phyloP scores from a whole-genome alignment of 2,329 filamentous ascomycete species.

The Exophiala sp. region DNA sequence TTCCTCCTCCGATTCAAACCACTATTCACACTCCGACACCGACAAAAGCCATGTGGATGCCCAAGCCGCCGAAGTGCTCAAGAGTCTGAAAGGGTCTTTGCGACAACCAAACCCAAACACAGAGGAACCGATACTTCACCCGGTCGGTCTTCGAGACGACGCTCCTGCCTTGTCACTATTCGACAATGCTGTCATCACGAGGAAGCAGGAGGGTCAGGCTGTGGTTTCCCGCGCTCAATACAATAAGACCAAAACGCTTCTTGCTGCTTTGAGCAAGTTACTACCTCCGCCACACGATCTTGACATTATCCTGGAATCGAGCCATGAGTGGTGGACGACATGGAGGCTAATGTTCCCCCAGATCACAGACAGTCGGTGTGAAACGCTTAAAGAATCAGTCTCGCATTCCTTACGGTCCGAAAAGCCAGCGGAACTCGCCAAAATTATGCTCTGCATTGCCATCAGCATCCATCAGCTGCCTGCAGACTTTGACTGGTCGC shows the following conservation, averaged over 20 bases:
- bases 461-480: constrained; percentile 42
- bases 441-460: constrained; percentile 41
- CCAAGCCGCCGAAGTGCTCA: constrained; percentile 29
- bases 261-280: constrained; percentile 32
- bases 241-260: constrained; percentile 28
- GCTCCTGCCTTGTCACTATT: constrained; percentile 37
- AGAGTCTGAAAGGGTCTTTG: constrained; percentile 27
- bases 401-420: constrained; percentile 35
- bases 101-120: constrained; percentile 8
- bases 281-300: constrained; percentile 34
- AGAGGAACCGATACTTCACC: constrained; percentile 24
- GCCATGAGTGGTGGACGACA: constrained; percentile 31
- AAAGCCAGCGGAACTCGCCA: constrained; percentile 37
- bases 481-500: constrained; percentile 35
- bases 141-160: constrained; percentile 31
- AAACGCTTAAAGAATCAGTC: constrained; percentile 35
- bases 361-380: constrained; percentile 28
- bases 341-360: constrained; percentile 36
- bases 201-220: constrained; percentile 31
- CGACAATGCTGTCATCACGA: constrained; percentile 36
- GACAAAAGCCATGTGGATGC: constrained; percentile 26
- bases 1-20: not conserved
- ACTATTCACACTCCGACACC: not conserved
- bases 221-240: constrained; percentile 29
- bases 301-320: constrained; percentile 32